phyloP scores from a whole-genome alignment of 495 filamentous ascomycete genomes.

The Aspergillus bertholletiae region DNA sequence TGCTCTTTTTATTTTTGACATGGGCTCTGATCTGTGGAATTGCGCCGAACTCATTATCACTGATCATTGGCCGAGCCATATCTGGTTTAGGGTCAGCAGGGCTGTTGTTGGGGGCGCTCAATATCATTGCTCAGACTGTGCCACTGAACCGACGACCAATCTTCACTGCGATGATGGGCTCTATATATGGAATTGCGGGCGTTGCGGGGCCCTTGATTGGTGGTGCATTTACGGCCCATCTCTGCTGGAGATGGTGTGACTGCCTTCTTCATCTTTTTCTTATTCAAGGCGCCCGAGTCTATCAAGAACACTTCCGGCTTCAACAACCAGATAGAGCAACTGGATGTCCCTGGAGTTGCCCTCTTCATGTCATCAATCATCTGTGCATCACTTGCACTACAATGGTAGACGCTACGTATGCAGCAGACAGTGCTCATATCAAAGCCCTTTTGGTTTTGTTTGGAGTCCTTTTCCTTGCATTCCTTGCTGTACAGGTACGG shows the following conservation, averaged over 20 bases:
- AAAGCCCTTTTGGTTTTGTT: constrained; percentile 71
- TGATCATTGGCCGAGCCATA: constrained; percentile 83
- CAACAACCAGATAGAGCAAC: constrained; percentile 46
- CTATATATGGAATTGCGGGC: constrained; percentile 76
- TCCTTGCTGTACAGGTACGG: constrained; percentile 62
- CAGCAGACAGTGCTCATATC: constrained; percentile 62
- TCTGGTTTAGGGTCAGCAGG: constrained; percentile 82
- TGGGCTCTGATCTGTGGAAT: constrained; percentile 82
- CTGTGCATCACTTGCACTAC: constrained; percentile 71
- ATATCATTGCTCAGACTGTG: constrained; percentile 74
- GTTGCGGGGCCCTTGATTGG: constrained; percentile 67
- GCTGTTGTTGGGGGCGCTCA: constrained; percentile 75
- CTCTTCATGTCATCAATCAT: constrained; percentile 72
- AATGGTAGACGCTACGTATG: constrained; percentile 75
- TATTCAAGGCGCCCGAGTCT: constrained; percentile 53
- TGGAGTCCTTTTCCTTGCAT: constrained; percentile 59
- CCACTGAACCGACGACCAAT: constrained; percentile 67
- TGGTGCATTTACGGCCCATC: constrained; percentile 60
- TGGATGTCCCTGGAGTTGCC: constrained; percentile 65
- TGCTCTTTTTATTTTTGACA: constrained; percentile 74
- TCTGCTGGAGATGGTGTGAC: constrained; percentile 65
- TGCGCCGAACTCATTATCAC: constrained; percentile 65
- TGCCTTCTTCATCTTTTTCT: constrained; percentile 55
- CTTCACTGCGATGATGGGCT: constrained; percentile 71
- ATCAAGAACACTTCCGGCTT: constrained; percentile 34